Percentiles rank a stretch among this genome's conserved stretches.
Evolutionary conservation across 805 yeast species (phyloP).

Genomic region (Kuraishia borneana): DNA sequence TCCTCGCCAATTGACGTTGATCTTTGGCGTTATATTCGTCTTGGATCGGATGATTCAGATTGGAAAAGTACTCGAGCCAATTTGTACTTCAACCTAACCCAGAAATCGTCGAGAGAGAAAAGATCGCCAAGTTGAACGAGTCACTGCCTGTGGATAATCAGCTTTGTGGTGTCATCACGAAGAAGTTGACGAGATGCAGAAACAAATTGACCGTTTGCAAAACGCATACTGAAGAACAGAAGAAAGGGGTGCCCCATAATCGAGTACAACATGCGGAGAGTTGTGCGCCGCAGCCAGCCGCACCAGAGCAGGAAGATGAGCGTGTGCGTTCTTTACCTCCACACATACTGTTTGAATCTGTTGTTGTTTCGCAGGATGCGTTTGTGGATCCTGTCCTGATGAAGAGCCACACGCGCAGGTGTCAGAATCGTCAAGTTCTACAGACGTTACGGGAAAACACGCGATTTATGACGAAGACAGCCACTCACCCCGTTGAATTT

Average conservation of each 20-base stretch:
- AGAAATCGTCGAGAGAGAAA: no score
- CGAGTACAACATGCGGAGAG: not conserved
- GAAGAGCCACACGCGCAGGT: no score
- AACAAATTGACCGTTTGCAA: not conserved
- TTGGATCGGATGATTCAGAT: no score
- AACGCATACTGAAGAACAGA: not conserved
- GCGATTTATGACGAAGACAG: not conserved
- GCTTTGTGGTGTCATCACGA: not conserved
- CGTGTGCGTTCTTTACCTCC: not conserved
- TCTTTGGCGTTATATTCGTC: no score
- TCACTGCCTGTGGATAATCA: not conserved
- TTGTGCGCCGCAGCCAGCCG: not conserved
- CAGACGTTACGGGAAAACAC: not conserved
- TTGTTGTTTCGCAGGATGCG: not conserved
- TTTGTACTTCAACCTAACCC: no score
- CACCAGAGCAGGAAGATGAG: not conserved
- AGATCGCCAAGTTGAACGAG: not conserved
- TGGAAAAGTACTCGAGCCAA: no score
- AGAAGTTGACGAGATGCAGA: not conserved
- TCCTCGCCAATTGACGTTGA: no score
- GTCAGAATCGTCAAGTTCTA: no score
- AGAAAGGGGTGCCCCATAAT: not conserved
- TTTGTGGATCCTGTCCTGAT: not conserved
- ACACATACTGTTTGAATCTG: not conserved
- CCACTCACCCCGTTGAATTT: not conserved